Percentiles rank a stretch among this genome's conserved stretches.
Conservation (phyloP, 306 rosid genomes). For the Spatholobus suberectus region DNA sequence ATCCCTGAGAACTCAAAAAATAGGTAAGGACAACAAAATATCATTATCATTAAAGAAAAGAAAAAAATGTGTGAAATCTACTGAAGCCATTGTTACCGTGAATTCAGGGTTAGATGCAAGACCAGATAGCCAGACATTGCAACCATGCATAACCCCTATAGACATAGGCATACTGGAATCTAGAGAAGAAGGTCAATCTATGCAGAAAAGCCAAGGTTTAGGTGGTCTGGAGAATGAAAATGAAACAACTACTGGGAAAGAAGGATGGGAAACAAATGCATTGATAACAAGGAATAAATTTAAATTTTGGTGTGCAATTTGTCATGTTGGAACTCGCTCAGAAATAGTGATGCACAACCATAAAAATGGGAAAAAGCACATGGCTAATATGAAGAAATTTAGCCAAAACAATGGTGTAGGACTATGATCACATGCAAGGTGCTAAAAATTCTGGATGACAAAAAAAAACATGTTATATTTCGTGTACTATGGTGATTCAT, state of each 20-base stretch:
- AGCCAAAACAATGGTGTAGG: background rate
- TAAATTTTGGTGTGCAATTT: constrained; percentile 54
- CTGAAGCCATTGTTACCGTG: background rate
- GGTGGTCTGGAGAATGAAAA: constrained; percentile 17
- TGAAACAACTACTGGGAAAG: background rate
- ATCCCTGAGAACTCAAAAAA: constrained; percentile 26
- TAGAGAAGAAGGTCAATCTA: constrained; percentile 9
- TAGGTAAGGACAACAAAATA: constrained; percentile 16
- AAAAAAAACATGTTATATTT: background rate
- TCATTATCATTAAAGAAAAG: constrained; percentile 18
- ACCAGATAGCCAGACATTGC: background rate
- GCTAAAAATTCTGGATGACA: background rate
- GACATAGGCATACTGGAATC: constrained; percentile 16
- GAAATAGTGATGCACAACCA: constrained; percentile 51
- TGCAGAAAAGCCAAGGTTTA: constrained; percentile 25
- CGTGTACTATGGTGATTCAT: no score
- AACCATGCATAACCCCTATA: background rate
- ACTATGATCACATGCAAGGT: no score
- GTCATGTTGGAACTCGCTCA: constrained; percentile 44
- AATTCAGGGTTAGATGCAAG: constrained; percentile 31
- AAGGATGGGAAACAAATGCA: background rate
- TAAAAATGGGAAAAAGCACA: constrained; percentile 52
- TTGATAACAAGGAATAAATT: background rate
- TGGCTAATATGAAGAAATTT: background rate
- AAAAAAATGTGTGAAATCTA: constrained; percentile 25